Evolutionary conservation across 176 grass and related monocot genomes (phyloP).

Genomic region (Oryza longistaminata): DNA sequence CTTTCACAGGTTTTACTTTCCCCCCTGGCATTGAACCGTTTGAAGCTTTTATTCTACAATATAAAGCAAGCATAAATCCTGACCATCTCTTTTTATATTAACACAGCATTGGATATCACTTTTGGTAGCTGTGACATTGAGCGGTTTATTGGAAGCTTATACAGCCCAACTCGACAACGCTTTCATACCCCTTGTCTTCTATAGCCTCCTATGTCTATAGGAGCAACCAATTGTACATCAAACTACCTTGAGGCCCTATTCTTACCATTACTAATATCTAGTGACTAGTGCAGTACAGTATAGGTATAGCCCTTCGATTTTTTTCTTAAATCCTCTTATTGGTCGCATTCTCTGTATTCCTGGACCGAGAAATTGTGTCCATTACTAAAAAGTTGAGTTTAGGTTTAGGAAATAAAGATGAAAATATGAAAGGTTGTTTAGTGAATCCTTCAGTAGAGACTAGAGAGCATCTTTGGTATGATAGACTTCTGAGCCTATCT

Average conservation of each 20-base stretch:
- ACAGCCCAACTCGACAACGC: constrained; percentile 92
- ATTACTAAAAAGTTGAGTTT: not conserved
- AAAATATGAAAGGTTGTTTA: not conserved
- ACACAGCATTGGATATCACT: constrained; percentile 89
- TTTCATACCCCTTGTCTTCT: constrained; percentile 92
- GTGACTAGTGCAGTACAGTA: not conserved
- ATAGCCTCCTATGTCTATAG: constrained; percentile 89
- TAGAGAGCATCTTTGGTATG: constrained; percentile 23
- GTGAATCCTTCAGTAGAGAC: constrained; percentile 18
- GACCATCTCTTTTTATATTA: constrained; percentile 23
- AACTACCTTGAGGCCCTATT: constrained; percentile 28
- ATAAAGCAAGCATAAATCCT: constrained; percentile 11
- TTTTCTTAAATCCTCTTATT: not conserved
- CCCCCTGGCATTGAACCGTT: not conserved
- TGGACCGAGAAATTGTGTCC: not conserved
- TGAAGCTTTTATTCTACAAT: not conserved
- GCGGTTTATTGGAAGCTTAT: constrained; percentile 79
- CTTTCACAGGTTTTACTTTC: constrained; percentile 75
- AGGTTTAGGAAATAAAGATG: constrained; percentile 20
- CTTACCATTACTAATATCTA: constrained; percentile 26
- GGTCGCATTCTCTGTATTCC: not conserved
- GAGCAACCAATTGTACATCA: constrained; percentile 32
- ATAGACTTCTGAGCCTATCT: not conserved
- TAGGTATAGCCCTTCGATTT: not conserved
- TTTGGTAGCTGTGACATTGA: constrained; percentile 73